phyloP scores from a whole-genome alignment of 176 grass and related monocot species.

The Aechmea fasciata region DNA sequence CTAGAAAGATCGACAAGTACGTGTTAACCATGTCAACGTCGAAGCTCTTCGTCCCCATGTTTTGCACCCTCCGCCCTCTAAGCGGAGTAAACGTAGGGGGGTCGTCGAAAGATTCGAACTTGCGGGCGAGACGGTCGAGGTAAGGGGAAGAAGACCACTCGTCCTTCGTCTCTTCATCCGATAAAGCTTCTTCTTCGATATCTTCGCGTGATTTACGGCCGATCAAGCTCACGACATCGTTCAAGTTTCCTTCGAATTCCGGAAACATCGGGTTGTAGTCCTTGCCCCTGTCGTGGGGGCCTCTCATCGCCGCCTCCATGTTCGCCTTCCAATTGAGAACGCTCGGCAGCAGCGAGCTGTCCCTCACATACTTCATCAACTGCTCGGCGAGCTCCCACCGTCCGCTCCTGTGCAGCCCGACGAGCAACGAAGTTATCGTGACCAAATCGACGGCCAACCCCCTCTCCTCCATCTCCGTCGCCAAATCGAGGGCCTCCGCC shows the following conservation, averaged over 20 bases:
- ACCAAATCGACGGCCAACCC: slow-evolving; percentile 78
- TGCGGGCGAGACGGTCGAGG: slow-evolving; percentile 58
- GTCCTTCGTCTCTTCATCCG: slow-evolving; percentile 38
- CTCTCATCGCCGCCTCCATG: slow-evolving; percentile 58
- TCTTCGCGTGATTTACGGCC: slow-evolving; percentile 20
- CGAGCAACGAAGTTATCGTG: slow-evolving; percentile 67
- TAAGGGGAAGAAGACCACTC: slow-evolving; percentile 81
- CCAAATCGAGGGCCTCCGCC: slow-evolving; percentile 56
- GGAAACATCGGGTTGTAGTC: slow-evolving; percentile 59
- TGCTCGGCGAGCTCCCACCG: slow-evolving; percentile 65
- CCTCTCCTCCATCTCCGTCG: slow-evolving; percentile 76
- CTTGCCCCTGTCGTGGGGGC: slow-evolving; percentile 56
- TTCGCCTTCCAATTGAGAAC: slow-evolving; percentile 65
- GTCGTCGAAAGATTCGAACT: slow-evolving; percentile 30
- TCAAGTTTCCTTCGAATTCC: slow-evolving; percentile 41
- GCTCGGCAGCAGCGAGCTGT: slow-evolving; percentile 41
- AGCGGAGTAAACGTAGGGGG: slow-evolving; percentile 35
- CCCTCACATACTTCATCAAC: slow-evolving; percentile 67
- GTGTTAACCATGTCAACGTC: slow-evolving; percentile 93
- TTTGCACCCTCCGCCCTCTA: slow-evolving; percentile 63
- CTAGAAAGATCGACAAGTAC: slow-evolving; percentile 86
- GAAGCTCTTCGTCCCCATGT: slow-evolving; percentile 48
- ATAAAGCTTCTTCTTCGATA: slow-evolving; percentile 18
- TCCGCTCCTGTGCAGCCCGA: slow-evolving; percentile 58
- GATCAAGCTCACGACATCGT: slow-evolving; percentile 57